phyloP scores from a whole-genome alignment of 257 asterid species.

The Solanum medicagineum region DNA sequence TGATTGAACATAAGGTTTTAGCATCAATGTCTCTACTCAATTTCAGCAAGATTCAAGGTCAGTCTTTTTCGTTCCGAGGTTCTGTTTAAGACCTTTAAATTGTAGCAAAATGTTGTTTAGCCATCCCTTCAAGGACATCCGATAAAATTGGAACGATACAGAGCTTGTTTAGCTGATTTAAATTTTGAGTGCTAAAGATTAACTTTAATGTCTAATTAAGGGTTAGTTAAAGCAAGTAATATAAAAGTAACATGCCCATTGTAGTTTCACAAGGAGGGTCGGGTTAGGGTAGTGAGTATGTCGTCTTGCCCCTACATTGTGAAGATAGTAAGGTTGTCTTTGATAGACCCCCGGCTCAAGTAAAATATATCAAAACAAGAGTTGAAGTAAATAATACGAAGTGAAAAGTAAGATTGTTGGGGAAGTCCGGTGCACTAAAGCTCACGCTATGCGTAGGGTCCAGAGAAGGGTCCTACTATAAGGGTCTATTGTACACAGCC shows the following conservation, averaged over 20 bases:
- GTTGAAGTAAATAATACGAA: background rate
- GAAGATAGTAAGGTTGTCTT: background rate
- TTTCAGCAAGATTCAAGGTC: conserved; percentile 57
- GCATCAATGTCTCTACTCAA: conserved; percentile 54
- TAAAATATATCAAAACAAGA: background rate
- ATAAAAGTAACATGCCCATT: background rate
- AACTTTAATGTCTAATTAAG: background rate
- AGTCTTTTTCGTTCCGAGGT: background rate
- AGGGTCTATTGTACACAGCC: too few relatives aligned
- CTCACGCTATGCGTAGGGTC: too few relatives aligned
- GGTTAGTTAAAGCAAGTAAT: background rate
- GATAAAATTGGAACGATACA: background rate
- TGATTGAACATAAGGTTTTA: conserved; percentile 56
- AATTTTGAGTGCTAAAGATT: background rate
- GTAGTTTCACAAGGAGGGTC: background rate
- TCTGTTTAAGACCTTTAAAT: background rate
- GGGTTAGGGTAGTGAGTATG: background rate
- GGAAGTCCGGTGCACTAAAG: too few relatives aligned
- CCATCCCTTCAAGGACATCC: background rate
- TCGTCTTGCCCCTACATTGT: background rate
- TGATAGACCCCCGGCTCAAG: background rate
- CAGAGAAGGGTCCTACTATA: too few relatives aligned
- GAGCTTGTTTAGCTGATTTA: background rate
- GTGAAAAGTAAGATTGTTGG: background rate
- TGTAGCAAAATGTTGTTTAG: background rate